Evolutionary conservation across 2,329 filamentous ascomycete species (phyloP).

Genomic region (Leptographium flavum): DNA sequence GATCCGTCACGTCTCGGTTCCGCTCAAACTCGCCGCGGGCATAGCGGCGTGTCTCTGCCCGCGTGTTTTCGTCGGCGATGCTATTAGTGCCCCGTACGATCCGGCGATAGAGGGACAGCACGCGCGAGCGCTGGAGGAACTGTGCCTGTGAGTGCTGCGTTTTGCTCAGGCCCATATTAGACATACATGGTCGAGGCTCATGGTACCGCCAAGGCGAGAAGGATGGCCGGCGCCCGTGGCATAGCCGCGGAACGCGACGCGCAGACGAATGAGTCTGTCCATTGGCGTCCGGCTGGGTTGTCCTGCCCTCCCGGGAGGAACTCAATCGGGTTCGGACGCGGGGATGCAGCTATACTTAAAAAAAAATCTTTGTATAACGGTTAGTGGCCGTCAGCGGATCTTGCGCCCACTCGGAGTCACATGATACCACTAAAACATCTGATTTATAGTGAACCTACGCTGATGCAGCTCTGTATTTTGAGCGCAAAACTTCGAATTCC

Average conservation of each 20-base stretch:
- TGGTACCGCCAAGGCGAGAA: constrained; percentile 22
- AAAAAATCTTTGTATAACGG: too few relatives aligned
- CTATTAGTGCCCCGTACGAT: constrained; percentile 39
- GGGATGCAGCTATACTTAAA: too few relatives aligned
- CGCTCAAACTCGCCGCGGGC: constrained; percentile 48
- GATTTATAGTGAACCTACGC: too few relatives aligned
- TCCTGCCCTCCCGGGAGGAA: not conserved
- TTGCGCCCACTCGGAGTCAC: not conserved
- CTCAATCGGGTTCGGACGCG: too few relatives aligned
- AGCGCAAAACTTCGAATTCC: too few relatives aligned
- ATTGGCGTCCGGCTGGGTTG: not conserved
- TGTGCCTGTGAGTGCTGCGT: constrained; percentile 14
- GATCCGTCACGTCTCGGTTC: constrained; percentile 39
- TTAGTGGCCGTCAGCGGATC: too few relatives aligned
- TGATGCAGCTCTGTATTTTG: too few relatives aligned
- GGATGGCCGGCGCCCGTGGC: constrained; percentile 20
- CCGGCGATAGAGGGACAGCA: constrained; percentile 41
- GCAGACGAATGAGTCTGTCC: not conserved
- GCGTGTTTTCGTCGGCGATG: constrained; percentile 36
- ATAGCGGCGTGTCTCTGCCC: constrained; percentile 40
- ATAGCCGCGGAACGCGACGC: constrained; percentile 14
- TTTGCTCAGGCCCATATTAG: not conserved
- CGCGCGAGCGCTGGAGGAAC: constrained; percentile 45
- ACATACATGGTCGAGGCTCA: constrained; percentile 46
- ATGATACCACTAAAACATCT: too few relatives aligned